Percentiles rank a stretch among this genome's conserved stretches.
phyloP scores from a whole-genome alignment of 2,329 filamentous ascomycete genomes.

The Sclerotiophoma versabilis region DNA sequence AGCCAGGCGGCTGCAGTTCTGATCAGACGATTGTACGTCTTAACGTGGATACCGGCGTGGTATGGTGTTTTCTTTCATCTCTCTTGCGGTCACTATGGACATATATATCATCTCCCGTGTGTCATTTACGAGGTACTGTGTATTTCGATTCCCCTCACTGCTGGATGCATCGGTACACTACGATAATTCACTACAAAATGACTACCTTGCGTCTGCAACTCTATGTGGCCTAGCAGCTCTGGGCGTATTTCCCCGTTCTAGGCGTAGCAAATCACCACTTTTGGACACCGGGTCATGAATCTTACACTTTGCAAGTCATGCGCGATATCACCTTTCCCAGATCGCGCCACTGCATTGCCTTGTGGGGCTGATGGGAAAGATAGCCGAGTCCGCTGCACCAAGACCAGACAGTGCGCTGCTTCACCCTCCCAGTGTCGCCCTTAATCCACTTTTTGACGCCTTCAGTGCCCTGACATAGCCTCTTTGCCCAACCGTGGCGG shows the following conservation, averaged over 20 bases:
- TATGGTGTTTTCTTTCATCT: conserved; percentile 38
- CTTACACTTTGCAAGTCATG: conserved; percentile 14
- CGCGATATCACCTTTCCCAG: conserved; percentile 8
- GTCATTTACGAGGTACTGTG: conserved; percentile 42
- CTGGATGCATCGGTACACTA: conserved; percentile 35
- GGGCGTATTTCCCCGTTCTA: conserved; percentile 16
- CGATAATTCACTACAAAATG: conserved; percentile 25
- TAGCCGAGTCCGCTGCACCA: conserved; percentile 2
- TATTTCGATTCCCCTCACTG: conserved; percentile 38
- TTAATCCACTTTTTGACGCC: conserved; percentile 1
- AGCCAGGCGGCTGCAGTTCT: conserved; percentile 35
- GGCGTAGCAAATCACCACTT: conserved; percentile 9
- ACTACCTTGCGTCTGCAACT: not conserved
- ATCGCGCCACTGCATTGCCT: not conserved
- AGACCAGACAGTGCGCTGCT: not conserved
- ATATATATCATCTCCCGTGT: conserved; percentile 38
- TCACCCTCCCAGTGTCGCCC: conserved; percentile 2
- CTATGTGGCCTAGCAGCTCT: conserved; percentile 11
- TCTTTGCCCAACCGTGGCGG: conserved; percentile 11
- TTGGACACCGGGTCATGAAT: conserved; percentile 5
- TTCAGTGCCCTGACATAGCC: conserved; percentile 5
- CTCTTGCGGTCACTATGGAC: conserved; percentile 32
- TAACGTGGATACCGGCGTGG: conserved; percentile 47
- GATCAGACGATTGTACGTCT: conserved; percentile 44
- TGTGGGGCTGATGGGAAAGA: conserved; percentile 8